Conservation (phyloP, 352 stramenopile genomes). For the Globisporangium paddicum region DNA sequence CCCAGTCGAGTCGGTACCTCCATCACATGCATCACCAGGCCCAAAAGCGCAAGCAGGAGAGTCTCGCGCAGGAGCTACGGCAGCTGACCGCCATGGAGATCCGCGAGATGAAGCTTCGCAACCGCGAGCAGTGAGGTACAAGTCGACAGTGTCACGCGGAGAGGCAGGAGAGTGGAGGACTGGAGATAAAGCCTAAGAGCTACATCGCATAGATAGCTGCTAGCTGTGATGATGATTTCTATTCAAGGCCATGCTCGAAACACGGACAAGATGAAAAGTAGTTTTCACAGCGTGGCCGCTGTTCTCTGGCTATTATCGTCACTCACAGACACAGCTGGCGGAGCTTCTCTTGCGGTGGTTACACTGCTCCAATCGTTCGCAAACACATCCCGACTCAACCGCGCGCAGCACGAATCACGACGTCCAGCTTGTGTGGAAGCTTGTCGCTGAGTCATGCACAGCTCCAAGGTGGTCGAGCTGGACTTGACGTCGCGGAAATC, state of each 20-base stretch:
- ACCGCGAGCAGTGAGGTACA: constrained; percentile 8
- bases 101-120: constrained; percentile 24
- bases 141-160: neutral
- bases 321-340: too few relatives aligned
- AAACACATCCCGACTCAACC: too few relatives aligned
- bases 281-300: neutral
- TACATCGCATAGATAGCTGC: too few relatives aligned
- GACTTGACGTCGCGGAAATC: neutral
- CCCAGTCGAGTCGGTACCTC: constrained; percentile 10
- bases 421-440: neutral
- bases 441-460: neutral
- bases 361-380: too few relatives aligned
- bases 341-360: too few relatives aligned
- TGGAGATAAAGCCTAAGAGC: neutral
- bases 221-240: neutral
- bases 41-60: constrained; percentile 29
- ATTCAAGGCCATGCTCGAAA: neutral
- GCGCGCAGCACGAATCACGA: neutral
- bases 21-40: constrained; percentile 21
- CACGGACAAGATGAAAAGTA: too few relatives aligned
- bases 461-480: neutral
- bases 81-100: constrained; percentile 33
- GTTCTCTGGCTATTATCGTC: neutral
- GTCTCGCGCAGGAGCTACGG: constrained; percentile 27
- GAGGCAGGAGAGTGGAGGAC: neutral